Evolutionary conservation across 2,329 filamentous ascomycete species (phyloP), one percentile per base, ranked within the genome.

Genomic region (Calonectria honghensis): DNA sequence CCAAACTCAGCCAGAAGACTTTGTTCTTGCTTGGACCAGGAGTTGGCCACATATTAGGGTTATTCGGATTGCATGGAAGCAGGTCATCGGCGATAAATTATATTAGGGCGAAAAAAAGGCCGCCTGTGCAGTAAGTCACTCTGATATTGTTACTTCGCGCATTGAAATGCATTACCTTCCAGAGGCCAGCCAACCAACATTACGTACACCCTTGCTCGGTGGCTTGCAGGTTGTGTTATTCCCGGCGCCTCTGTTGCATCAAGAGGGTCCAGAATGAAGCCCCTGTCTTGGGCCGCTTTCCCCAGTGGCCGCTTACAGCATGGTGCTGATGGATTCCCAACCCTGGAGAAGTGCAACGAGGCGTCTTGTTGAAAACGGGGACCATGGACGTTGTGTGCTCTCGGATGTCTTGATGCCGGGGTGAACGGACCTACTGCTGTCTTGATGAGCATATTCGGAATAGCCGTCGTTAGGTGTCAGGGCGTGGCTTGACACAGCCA

Each of bases 1-100:
- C 32, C 57, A 63, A 98, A 66, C 61, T 73, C 69, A 50, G 27
- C 27, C 45, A 27, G 4, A 35, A 6, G 7, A 6, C 39, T 50
- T 24, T 18, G 39, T 50, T 50, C 45, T 50, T 35, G 11, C 20
- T 35, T 48, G 31, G 39, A 35, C 37, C 35, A 13, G 14, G 13
- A 4, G n/a, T 48, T 24, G 45, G 45, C 9, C 9, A 48, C n/a
- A 10, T 48, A 24, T 48, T 48, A 48, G 45, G 45, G 45, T 24
- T 24, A 48, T 48, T 48, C 45, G n/a, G 45, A 48, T 48, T n/a
- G 4, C 10, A 13, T 24, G 45, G 45, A 48, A 48, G 45, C 45
- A 48, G 14, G 45, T 48, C n/a, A 5, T 48, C 45, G 45, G 45
- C 45, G 45, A 48, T 48, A 48, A 6, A 24, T 24, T n/a, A 48